A percentile compares a stretch with the other conserved stretches of the same genome.
Evolutionary conservation across 352 stramenopile species (phyloP).

Genomic region (Pythium apleroticum): DNA sequence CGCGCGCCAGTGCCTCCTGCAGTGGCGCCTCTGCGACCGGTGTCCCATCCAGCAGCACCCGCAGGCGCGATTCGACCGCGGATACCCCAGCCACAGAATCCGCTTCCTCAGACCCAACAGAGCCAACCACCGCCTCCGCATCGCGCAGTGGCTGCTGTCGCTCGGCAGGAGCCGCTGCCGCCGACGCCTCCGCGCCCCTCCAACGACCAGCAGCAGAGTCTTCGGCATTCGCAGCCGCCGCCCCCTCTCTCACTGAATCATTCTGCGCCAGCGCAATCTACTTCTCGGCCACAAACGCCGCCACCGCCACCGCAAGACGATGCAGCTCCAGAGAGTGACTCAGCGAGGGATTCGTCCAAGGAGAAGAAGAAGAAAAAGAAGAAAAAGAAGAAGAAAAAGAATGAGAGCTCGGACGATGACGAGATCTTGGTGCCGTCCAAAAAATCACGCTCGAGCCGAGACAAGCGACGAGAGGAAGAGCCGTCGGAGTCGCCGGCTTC

Average conservation of each 20-base stretch:
- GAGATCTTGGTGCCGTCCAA: not conserved
- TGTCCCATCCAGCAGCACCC: not conserved
- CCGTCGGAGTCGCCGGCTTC: constrained; percentile 17
- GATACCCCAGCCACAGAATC: not conserved
- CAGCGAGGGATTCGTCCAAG: not conserved
- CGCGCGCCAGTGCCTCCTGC: not conserved
- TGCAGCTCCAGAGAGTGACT: not conserved
- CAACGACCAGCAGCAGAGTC: not conserved
- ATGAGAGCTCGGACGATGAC: not conserved
- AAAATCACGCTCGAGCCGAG: constrained; percentile 2
- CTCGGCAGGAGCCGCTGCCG: constrained; percentile 3
- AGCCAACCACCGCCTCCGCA: not conserved
- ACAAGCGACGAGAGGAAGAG: constrained; percentile 7
- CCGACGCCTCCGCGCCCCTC: constrained; percentile 18
- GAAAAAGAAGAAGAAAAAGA: constrained; percentile 13
- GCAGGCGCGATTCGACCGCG: constrained; percentile 1
- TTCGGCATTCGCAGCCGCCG: not conserved
- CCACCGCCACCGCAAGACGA: not conserved
- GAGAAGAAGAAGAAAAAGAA: constrained; percentile 5
- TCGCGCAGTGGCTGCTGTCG: not conserved
- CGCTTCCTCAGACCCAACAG: not conserved
- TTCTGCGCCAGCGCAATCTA: not conserved
- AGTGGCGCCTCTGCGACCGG: not conserved
- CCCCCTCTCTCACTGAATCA: not conserved
- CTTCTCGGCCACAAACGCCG: not conserved